phyloP scores from a whole-genome alignment of 768 basidiomycete species.

The Gymnopilus dilepis region DNA sequence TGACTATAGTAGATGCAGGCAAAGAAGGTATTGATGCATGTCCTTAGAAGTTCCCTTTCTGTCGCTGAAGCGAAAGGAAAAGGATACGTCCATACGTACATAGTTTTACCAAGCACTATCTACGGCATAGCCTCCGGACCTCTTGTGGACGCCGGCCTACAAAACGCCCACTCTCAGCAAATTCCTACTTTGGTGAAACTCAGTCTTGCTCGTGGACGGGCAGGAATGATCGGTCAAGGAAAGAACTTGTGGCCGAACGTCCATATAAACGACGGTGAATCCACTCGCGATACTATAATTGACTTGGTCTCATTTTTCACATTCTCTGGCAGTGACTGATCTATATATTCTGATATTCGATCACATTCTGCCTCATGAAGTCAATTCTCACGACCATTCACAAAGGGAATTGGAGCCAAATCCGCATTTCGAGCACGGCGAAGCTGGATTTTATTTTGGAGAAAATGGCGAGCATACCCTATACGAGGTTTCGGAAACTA shows the following conservation, averaged over 20 bases:
- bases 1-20: slow-evolving; percentile 51
- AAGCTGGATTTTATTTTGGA: slow-evolving; percentile 53
- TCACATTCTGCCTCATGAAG: slow-evolving; percentile 28
- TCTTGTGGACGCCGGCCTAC: slow-evolving; percentile 55
- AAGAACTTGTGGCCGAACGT: slow-evolving; percentile 61
- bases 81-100: slow-evolving; percentile 58
- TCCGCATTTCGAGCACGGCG: slow-evolving; percentile 44
- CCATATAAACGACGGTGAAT: slow-evolving; percentile 56
- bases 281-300: neutral
- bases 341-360: slow-evolving; percentile 53
- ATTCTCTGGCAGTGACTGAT: slow-evolving; percentile 44
- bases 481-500: slow-evolving; percentile 40
- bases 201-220: slow-evolving; percentile 47
- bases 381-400: slow-evolving; percentile 19
- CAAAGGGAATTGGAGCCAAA: slow-evolving; percentile 11
- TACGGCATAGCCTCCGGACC: slow-evolving; percentile 52
- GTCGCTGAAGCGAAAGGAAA: neutral
- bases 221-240: slow-evolving; percentile 56
- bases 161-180: slow-evolving; percentile 55
- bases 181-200: slow-evolving; percentile 50
- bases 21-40: slow-evolving; percentile 41
- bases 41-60: neutral
- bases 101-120: slow-evolving; percentile 58
- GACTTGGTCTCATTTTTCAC: neutral
- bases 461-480: slow-evolving; percentile 52